These are phyloP conservation scores for Sporobolomyces roseus DNA, from an alignment of 768 basidiomycete genomes.

Conservation along the genomic window DNA sequence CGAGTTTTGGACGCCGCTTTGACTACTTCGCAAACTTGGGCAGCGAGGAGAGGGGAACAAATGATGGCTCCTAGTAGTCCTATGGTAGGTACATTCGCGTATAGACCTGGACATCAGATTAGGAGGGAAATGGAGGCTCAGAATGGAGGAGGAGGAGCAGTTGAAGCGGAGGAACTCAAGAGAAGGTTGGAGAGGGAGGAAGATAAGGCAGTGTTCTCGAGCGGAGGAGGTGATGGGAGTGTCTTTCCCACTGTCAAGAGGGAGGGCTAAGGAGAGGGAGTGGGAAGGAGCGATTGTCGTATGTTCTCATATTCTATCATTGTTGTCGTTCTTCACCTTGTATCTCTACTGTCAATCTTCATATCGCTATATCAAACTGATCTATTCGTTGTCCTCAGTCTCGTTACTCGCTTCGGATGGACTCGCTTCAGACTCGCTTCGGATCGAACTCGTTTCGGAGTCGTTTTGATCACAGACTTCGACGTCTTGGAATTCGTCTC, in stretches of 20 bases:
- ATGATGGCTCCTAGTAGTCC: background rate
- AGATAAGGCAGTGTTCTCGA: background rate
- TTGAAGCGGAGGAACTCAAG: background rate
- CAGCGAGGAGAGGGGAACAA: conserved; percentile 29
- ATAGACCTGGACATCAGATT: conserved; percentile 10
- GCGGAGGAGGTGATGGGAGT: background rate
- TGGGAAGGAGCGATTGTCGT: no score
- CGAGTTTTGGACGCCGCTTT: conserved; percentile 34
- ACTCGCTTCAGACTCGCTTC: no score
- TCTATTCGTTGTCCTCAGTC: no score
- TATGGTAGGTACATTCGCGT: background rate
- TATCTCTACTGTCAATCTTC: no score
- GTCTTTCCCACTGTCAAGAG: background rate
- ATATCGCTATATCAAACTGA: no score
- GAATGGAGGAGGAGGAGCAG: background rate
- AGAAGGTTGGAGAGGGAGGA: background rate
- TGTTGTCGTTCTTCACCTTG: no score
- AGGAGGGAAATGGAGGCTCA: conserved; percentile 10
- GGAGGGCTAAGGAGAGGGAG: background rate
- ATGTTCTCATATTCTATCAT: no score
- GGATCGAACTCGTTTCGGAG: no score
- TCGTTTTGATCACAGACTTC: no score
- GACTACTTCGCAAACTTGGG: conserved; percentile 22
- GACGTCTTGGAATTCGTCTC: no score
- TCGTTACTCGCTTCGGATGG: no score